Base-by-base conservation (phyloP, 1,284 basidiomycete species). In the Leccinum pachyderme region DNA sequence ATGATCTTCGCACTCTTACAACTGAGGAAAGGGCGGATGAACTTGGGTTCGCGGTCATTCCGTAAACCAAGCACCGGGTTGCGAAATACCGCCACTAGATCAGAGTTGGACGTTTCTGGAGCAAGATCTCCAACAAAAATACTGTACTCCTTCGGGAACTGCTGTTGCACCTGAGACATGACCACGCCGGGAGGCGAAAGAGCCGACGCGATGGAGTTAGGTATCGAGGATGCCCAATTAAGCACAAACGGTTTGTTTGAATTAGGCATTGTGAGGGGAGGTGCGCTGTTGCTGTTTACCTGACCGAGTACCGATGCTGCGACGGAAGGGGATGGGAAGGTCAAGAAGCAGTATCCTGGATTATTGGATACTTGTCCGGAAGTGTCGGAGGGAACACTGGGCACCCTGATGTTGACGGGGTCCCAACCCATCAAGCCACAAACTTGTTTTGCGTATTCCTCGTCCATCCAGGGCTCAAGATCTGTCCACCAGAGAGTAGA, bases 1-100 rank as follows among this genome's bases (percentile, higher is more conserved):
- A 95, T 94, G 61, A 95, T 94, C 75, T 95, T 95, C 31, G 93
- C 93, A 68, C 91, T 94, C 75, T 92, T 93, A 72, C 91, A 93
- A 67, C 90, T 93, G 44, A 85, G 72, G 75, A 95, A 95, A 2
- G 91, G 89, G 11, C 85, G 80, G 54, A 94, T 91, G 61, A 92
- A 90, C 68, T 89, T 89, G 28, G 89, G 88, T 69, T 89, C 88
- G 58, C 89, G 80, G 68, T 88, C 87, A 64, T 86, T 89, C 56
- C 90, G 81, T 54, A 91, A 78, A 37, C 90, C 90, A 8, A 92
- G 80, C 5, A 90, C 86, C 0, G 91, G 89, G 70, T 92, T 90
- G 63, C 87, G 84, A 72, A 92, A 92, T 56, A 92, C 88, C n/a
- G 86, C 86, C 49, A 95, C 90, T 24, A 95, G 77, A 70, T 95